Evolutionary conservation across 495 filamentous ascomycete species (phyloP).

Genomic region (Penicillium robsamsonii): DNA sequence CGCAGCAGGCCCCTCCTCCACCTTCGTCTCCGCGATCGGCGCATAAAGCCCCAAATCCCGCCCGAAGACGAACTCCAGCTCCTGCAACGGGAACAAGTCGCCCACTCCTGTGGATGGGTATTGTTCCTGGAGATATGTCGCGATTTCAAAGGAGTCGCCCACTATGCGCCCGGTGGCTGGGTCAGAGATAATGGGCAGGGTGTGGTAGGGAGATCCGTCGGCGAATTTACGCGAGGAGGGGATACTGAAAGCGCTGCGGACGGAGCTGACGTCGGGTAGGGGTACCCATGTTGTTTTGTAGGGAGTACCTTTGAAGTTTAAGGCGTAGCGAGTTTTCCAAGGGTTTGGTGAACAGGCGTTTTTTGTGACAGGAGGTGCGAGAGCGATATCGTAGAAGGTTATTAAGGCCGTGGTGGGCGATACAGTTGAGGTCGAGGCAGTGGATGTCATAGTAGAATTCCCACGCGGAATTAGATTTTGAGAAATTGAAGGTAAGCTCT

Average conservation of each 20-base stretch:
- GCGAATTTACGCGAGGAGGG: conserved; percentile 51
- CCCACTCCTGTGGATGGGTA: conserved; percentile 36
- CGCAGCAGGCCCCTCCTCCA: background rate
- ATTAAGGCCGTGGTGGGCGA: background rate
- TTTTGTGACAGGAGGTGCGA: conserved; percentile 31
- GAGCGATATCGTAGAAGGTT: conserved; percentile 58
- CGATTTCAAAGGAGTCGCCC: conserved; percentile 65
- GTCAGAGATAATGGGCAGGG: background rate
- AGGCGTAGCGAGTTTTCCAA: conserved; percentile 57
- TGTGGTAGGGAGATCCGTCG: conserved; percentile 50
- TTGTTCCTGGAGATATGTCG: conserved; percentile 52
- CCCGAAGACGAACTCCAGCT: conserved; percentile 24
- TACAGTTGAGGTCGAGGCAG: background rate
- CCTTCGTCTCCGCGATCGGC: background rate
- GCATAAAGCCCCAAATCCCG: background rate
- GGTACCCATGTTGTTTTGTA: conserved; percentile 54
- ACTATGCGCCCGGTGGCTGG: conserved; percentile 18
- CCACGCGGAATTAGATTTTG: background rate
- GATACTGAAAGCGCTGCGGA: conserved; percentile 43
- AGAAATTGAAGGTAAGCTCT: background rate
- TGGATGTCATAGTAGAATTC: background rate
- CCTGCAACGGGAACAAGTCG: conserved; percentile 42
- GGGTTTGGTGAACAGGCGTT: conserved; percentile 51
- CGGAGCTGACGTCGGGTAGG: conserved; percentile 44
- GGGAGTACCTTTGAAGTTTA: conserved; percentile 57